Conservation (phyloP, 805 yeast species). For the Starmerella stigmatis region DNA sequence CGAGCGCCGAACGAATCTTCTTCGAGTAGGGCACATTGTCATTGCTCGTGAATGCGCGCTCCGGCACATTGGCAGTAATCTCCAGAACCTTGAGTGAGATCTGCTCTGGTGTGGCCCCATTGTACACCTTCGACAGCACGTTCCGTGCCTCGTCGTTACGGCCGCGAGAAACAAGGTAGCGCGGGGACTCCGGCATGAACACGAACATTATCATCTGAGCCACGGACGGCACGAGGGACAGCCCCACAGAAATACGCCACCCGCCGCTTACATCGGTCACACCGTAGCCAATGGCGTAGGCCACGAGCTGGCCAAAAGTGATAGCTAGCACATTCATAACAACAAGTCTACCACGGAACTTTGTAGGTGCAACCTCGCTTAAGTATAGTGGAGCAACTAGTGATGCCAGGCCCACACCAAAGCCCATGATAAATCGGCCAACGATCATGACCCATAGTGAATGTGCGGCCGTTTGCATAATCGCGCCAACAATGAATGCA, state of each 20-base stretch:
- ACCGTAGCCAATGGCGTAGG: conserved; percentile 63
- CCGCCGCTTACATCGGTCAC: conserved; percentile 63
- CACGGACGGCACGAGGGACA: conserved; percentile 79
- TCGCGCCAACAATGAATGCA: conserved; percentile 74
- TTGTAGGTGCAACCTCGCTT: conserved; percentile 83
- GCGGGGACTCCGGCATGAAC: conserved; percentile 92
- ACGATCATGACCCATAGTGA: conserved; percentile 83
- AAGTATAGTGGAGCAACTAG: conserved; percentile 89
- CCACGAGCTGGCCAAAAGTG: conserved; percentile 91
- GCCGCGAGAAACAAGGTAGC: conserved; percentile 70
- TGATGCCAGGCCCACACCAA: conserved; percentile 93
- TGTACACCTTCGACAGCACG: conserved; percentile 56
- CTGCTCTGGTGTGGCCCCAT: conserved; percentile 50
- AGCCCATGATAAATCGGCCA: conserved; percentile 89
- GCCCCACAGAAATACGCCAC: conserved; percentile 87
- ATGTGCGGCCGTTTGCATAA: conserved; percentile 69
- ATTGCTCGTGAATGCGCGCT: conserved; percentile 22
- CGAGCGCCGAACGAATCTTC: conserved; percentile 22
- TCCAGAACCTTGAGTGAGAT: conserved; percentile 62
- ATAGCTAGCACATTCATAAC: conserved; percentile 80
- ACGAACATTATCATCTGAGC: conserved; percentile 64
- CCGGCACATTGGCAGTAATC: conserved; percentile 24
- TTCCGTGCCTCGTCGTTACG: conserved; percentile 51
- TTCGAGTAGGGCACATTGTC: conserved; percentile 18
- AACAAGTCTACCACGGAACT: conserved; percentile 83